phyloP scores from a whole-genome alignment of 2,329 filamentous ascomycete species.

The Seiridium cupressi region DNA sequence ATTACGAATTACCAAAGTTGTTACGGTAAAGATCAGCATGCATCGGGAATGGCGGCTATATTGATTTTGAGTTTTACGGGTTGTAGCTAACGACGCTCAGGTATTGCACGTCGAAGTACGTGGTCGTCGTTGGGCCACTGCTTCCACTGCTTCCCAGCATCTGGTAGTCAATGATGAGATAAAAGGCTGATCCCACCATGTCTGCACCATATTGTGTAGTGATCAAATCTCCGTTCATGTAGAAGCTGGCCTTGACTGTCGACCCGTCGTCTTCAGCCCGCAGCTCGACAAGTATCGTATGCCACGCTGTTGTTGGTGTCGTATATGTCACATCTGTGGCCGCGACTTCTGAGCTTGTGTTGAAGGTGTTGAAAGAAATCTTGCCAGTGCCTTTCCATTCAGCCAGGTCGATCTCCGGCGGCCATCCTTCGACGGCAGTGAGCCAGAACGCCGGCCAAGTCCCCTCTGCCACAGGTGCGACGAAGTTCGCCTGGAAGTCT shows the following conservation, averaged over 20 bases:
- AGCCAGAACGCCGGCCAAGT: slow-evolving; percentile 62
- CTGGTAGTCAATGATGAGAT: slow-evolving; percentile 16
- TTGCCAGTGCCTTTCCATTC: slow-evolving; percentile 60
- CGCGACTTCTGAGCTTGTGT: slow-evolving; percentile 38
- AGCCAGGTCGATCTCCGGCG: slow-evolving; percentile 58
- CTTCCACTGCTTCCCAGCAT: slow-evolving; percentile 17
- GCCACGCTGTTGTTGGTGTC: slow-evolving; percentile 18
- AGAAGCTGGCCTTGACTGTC: slow-evolving; percentile 3
- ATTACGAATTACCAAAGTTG: not conserved
- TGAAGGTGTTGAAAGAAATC: slow-evolving; percentile 53
- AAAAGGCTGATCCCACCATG: not conserved
- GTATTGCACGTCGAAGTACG: slow-evolving; percentile 17
- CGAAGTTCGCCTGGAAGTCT: slow-evolving; percentile 36
- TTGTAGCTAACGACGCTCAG: slow-evolving; percentile 18
- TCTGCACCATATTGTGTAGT: slow-evolving; percentile 5
- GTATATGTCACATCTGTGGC: slow-evolving; percentile 48
- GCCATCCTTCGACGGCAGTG: slow-evolving; percentile 53
- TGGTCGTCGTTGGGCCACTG: slow-evolving; percentile 12
- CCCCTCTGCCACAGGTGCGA: slow-evolving; percentile 33
- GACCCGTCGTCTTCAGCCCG: slow-evolving; percentile 1
- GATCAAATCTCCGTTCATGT: slow-evolving; percentile 6
- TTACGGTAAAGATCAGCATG: too few relatives aligned
- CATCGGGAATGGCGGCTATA: not conserved
- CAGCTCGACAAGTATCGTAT: slow-evolving; percentile 4
- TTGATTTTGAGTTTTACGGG: not conserved